A percentile compares a stretch with the other conserved stretches of the same genome.
phyloP scores from a whole-genome alignment of 257 asterid genomes.

The Mitragyna speciosa region DNA sequence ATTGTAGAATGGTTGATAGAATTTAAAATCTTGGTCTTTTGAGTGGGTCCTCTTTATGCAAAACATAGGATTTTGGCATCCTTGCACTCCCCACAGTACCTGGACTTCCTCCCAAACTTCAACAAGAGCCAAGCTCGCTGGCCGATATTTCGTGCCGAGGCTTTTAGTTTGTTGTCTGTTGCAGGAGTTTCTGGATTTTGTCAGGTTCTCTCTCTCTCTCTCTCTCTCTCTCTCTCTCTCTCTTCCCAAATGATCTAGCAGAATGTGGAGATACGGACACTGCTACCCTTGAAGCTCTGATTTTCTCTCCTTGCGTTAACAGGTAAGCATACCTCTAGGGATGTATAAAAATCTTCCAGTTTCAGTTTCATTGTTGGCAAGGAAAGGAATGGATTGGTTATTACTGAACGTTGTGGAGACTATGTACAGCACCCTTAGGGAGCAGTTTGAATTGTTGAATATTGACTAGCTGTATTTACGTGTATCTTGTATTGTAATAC shows the following conservation, averaged over 20 bases:
- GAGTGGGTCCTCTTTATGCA: background rate
- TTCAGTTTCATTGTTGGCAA: slow-evolving; percentile 73
- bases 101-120: slow-evolving; percentile 83
- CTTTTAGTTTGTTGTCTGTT: slow-evolving; percentile 75
- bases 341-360: slow-evolving; percentile 61
- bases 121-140: slow-evolving; percentile 52
- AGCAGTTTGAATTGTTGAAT: slow-evolving; percentile 21
- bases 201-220: slow-evolving; percentile 51
- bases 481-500: background rate
- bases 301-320: slow-evolving; percentile 22
- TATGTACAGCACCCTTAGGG: slow-evolving; percentile 39
- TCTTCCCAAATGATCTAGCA: no score
- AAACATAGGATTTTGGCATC: slow-evolving; percentile 55
- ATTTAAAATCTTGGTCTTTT: background rate
- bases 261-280: background rate
- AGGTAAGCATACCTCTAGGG: slow-evolving; percentile 86
- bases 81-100: slow-evolving; percentile 90
- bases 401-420: slow-evolving; percentile 56
- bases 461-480: slow-evolving; percentile 9
- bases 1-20: background rate
- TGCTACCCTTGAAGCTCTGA: background rate
- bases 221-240: background rate
- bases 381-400: slow-evolving; percentile 74
- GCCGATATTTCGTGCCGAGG: slow-evolving; percentile 79
- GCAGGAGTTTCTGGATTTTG: slow-evolving; percentile 93